Conservation (phyloP, 768 basidiomycete species). For the Harrya chromipes region DNA sequence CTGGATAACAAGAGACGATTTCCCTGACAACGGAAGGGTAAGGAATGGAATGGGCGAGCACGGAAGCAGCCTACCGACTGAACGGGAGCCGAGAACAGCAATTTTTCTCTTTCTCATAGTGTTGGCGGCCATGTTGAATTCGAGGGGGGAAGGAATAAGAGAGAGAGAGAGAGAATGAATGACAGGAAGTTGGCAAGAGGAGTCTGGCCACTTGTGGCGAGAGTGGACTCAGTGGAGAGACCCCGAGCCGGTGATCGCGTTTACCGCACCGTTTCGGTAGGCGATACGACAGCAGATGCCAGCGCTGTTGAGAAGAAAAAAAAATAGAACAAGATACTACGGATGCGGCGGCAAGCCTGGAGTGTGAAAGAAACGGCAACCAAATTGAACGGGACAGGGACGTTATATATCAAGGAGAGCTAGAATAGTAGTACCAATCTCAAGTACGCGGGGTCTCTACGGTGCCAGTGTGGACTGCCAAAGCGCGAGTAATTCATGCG, state of each 20-base stretch:
- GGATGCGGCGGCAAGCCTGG: background rate
- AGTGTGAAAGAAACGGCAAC: background rate
- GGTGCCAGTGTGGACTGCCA: conserved; percentile 20
- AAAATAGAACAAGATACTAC: no score
- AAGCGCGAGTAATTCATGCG: conserved; percentile 14
- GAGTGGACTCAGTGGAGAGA: conserved; percentile 4
- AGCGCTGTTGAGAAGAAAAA: conserved; percentile 5
- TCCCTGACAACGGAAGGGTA: conserved; percentile 55
- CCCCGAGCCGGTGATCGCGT: conserved; percentile 15
- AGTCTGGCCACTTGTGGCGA: conserved; percentile 22
- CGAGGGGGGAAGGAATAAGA: background rate
- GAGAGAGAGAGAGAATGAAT: conserved; percentile 13
- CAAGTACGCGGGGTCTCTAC: conserved; percentile 30
- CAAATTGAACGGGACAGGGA: conserved; percentile 3
- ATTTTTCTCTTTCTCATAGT: conserved; percentile 82
- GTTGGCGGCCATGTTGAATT: conserved; percentile 30
- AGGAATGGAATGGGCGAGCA: conserved; percentile 6
- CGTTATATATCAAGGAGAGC: conserved; percentile 18
- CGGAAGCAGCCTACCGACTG: conserved; percentile 63
- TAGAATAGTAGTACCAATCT: conserved; percentile 6
- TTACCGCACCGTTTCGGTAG: conserved; percentile 32
- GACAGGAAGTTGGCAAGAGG: conserved; percentile 13
- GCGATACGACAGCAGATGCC: conserved; percentile 14
- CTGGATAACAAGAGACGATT: conserved; percentile 89
- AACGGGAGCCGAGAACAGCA: conserved; percentile 81